phyloP scores from a whole-genome alignment of 768 basidiomycete species.

The Collybiopsis luxurians region DNA sequence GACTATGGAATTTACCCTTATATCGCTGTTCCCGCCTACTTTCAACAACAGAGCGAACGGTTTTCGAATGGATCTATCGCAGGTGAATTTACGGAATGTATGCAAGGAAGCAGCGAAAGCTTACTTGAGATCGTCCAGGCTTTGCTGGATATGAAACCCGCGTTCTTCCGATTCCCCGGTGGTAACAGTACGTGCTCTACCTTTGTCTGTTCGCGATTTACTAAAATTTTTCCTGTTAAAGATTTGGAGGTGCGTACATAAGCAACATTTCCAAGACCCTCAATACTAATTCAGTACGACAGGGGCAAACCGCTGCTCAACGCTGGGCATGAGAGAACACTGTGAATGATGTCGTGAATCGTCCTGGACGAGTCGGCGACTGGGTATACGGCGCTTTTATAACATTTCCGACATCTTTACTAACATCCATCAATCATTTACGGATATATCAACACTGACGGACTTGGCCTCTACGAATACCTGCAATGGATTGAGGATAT shows the following conservation, averaged over 20 bases:
- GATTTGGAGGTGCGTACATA: conserved; percentile 27
- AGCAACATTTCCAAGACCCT: not conserved
- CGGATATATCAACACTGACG: conserved; percentile 57
- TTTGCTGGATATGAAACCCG: conserved; percentile 51
- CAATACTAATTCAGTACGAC: not conserved
- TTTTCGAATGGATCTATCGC: conserved; percentile 57
- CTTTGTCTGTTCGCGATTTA: conserved; percentile 5
- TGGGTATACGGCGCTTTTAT: too few relatives aligned
- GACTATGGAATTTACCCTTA: conserved; percentile 53
- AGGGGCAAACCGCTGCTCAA: conserved; percentile 51
- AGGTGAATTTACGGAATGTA: conserved; percentile 35
- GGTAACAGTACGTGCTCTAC: conserved; percentile 47
- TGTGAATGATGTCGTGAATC: conserved; percentile 47
- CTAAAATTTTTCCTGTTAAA: conserved; percentile 11
- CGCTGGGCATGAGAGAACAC: conserved; percentile 71
- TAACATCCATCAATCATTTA: too few relatives aligned
- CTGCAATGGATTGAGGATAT: conserved; percentile 45
- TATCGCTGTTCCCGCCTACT: conserved; percentile 67
- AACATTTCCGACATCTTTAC: too few relatives aligned
- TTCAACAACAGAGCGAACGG: conserved; percentile 61
- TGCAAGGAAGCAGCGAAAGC: too few relatives aligned
- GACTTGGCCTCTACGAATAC: conserved; percentile 8
- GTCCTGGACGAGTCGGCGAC: conserved; percentile 58
- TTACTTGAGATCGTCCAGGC: conserved; percentile 42
- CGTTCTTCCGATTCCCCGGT: conserved; percentile 66